Conservation (phyloP, 2,329 filamentous ascomycete genomes). For the Cladosporium phlei region DNA sequence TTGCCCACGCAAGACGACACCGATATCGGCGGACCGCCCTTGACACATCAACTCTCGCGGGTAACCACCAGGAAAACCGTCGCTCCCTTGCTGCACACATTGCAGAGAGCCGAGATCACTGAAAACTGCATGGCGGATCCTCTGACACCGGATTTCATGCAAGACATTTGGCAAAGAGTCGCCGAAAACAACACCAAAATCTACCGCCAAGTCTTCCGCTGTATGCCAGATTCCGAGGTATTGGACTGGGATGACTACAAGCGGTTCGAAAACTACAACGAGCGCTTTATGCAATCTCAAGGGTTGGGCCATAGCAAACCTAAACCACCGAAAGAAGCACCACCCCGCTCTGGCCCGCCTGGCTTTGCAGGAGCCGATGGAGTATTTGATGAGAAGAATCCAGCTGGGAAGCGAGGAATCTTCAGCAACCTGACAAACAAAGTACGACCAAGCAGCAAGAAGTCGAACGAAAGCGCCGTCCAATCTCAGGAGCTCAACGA, state of each 20-base stretch:
- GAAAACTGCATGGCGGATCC: constrained; percentile 96
- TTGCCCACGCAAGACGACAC: constrained; percentile 70
- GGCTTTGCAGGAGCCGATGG: constrained; percentile 34
- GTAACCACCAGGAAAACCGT: constrained; percentile 35
- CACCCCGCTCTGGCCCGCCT: constrained; percentile 46
- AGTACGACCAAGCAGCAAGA: constrained; percentile 29
- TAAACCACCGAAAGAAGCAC: constrained; percentile 45
- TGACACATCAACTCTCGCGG: constrained; percentile 51
- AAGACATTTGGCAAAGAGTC: constrained; percentile 80
- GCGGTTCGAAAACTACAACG: constrained; percentile 71
- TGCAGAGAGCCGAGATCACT: constrained; percentile 68
- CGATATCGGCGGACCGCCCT: constrained; percentile 73
- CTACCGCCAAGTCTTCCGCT: constrained; percentile 88
- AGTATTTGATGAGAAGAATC: constrained; percentile 7
- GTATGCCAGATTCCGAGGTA: constrained; percentile 94
- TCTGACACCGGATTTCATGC: constrained; percentile 72
- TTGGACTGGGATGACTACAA: constrained; percentile 90
- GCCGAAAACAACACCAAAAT: constrained; percentile 95
- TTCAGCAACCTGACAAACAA: constrained; percentile 31
- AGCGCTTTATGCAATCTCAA: constrained; percentile 68
- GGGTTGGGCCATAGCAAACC: constrained; percentile 49
- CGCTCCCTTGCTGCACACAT: constrained; percentile 51
- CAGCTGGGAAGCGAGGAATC: constrained; percentile 20
- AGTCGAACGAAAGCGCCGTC: constrained; percentile 18
- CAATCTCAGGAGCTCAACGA: constrained; percentile 24